Percentiles rank a stretch among this genome's conserved stretches.
These are phyloP conservation scores for Fraxinus latifolia DNA, from an alignment of 305 asterid genomes.

Conservation along the genomic window DNA sequence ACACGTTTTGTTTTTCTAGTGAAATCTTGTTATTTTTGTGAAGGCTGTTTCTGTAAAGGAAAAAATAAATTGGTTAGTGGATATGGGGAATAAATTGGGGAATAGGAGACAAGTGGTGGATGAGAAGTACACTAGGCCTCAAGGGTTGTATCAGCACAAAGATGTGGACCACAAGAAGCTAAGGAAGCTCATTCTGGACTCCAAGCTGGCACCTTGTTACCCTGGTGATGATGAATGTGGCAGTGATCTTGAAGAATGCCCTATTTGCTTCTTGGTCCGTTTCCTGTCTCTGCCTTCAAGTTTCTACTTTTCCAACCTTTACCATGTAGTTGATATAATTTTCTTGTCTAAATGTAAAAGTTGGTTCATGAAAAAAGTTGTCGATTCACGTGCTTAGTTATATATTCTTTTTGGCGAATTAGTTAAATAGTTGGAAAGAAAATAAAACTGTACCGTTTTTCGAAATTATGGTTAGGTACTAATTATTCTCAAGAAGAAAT, in stretches of 20 bases:
- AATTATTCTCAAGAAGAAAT: not conserved
- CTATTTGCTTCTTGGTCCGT: constrained; percentile 97
- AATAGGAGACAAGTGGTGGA: constrained; percentile 93
- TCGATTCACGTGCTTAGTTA: not conserved
- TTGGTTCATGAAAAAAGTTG: not conserved
- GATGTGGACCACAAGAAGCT: constrained; percentile 99
- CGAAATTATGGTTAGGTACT: not conserved
- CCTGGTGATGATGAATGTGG: constrained; percentile 87
- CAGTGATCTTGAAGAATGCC: constrained; percentile 90
- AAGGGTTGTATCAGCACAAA: constrained; percentile 92
- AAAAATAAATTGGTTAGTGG: not conserved
- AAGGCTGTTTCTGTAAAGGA: constrained; percentile 1
- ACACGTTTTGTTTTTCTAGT: constrained; percentile 7
- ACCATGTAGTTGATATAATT: not conserved
- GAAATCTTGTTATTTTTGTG: constrained; percentile 27
- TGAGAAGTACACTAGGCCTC: constrained; percentile 99
- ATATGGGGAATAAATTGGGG: constrained; percentile 97
- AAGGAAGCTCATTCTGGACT: constrained; percentile 82
- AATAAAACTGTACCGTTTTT: not conserved
- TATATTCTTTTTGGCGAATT: not conserved
- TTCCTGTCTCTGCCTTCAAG: not conserved
- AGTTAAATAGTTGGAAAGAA: not conserved
- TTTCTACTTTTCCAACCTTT: not conserved
- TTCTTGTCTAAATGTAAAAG: not conserved
- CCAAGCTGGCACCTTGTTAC: constrained; percentile 94